Conservation (phyloP, 805 yeast species). For the Debaryomyces tyrocola region DNA sequence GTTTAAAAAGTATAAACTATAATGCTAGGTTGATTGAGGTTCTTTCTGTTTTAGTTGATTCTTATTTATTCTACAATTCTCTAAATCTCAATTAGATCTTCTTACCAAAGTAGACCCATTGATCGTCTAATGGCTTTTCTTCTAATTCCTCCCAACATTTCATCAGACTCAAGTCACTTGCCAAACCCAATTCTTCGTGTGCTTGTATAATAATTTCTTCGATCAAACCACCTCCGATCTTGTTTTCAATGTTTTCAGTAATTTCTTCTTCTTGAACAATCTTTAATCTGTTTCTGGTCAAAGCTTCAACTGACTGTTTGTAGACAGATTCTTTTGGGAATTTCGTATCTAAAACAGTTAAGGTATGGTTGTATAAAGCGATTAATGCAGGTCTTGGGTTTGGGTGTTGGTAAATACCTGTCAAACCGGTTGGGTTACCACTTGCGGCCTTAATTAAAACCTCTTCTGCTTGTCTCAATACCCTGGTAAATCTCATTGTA, state of each 20-base stretch:
- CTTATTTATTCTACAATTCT: neutral
- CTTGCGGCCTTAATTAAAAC: slow-evolving; percentile 57
- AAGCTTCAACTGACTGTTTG: slow-evolving; percentile 68
- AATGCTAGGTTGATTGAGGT: neutral
- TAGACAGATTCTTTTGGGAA: slow-evolving; percentile 76
- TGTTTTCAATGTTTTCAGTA: slow-evolving; percentile 63
- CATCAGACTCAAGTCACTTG: slow-evolving; percentile 65
- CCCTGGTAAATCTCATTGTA: slow-evolving; percentile 41
- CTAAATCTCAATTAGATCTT: slow-evolving; percentile 37
- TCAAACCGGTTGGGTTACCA: slow-evolving; percentile 78
- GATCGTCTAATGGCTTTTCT: slow-evolving; percentile 77
- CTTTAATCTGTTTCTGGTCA: slow-evolving; percentile 67
- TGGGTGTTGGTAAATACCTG: slow-evolving; percentile 79
- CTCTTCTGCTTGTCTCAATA: slow-evolving; percentile 45
- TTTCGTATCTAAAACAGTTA: slow-evolving; percentile 53
- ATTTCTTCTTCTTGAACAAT: slow-evolving; percentile 65
- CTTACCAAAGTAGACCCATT: slow-evolving; percentile 81
- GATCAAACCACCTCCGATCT: slow-evolving; percentile 79
- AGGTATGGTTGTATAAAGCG: slow-evolving; percentile 69
- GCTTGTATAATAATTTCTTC: slow-evolving; percentile 85
- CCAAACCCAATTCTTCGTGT: slow-evolving; percentile 70
- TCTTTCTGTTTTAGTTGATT: neutral
- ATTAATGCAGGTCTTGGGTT: slow-evolving; percentile 78
- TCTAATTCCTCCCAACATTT: slow-evolving; percentile 78
- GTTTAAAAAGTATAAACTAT: neutral